Evolutionary conservation across 495 filamentous ascomycete species (phyloP).

Genomic region (Letharia lupina): DNA sequence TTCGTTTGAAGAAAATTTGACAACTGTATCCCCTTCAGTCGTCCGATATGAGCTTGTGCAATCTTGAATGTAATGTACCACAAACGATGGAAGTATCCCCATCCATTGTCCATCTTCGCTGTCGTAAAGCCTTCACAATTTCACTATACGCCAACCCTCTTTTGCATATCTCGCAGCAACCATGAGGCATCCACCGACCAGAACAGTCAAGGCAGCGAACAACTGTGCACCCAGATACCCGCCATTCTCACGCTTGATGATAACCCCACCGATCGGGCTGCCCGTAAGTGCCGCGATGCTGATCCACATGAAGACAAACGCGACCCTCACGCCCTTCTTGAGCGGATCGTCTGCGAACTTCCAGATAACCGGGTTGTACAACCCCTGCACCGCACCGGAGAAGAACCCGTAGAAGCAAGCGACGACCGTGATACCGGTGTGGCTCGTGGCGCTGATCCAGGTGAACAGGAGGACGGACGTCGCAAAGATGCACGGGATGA

Average conservation of each 20-base stretch:
- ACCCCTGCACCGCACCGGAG: constrained; percentile 58
- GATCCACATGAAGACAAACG: constrained; percentile 72
- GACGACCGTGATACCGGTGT: constrained; percentile 49
- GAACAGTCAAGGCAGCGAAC: constrained; percentile 30
- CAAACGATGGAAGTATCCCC: neutral
- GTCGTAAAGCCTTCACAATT: constrained; percentile 6
- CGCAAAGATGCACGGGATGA: constrained; percentile 46
- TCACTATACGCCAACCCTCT: constrained; percentile 15
- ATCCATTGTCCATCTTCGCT: neutral
- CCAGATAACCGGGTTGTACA: constrained; percentile 46
- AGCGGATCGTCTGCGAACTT: constrained; percentile 43
- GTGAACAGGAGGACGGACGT: constrained; percentile 48
- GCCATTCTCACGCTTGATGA: constrained; percentile 44
- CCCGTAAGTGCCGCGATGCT: constrained; percentile 66
- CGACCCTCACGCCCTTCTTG: constrained; percentile 65
- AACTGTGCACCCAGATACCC: constrained; percentile 52
- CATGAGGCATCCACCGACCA: constrained; percentile 11
- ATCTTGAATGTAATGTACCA: neutral
- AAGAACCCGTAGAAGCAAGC: constrained; percentile 54
- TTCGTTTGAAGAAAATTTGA: neutral
- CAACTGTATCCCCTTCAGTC: neutral
- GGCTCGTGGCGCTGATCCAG: constrained; percentile 52
- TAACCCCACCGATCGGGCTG: constrained; percentile 61
- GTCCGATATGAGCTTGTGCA: neutral
- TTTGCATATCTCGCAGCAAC: constrained; percentile 12